These are phyloP conservation scores for Aspergillus kassunensis DNA, from an alignment of 495 filamentous ascomycete genomes.

Conservation along the genomic window DNA sequence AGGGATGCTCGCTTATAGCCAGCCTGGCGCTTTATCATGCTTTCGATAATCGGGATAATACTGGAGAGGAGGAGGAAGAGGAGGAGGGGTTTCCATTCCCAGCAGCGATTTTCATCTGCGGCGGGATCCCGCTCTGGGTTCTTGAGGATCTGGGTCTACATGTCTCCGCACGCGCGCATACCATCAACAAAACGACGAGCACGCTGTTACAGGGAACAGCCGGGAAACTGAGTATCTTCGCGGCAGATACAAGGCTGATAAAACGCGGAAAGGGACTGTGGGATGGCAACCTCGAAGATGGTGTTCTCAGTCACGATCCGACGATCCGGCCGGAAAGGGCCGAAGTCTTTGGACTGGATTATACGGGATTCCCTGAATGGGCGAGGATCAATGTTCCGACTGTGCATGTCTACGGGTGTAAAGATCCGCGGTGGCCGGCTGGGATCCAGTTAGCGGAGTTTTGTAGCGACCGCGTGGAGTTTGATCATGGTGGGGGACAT, in stretches of 20 bases:
- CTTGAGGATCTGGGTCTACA: slow-evolving; percentile 2
- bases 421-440: slow-evolving; percentile 12
- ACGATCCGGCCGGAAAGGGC: neutral
- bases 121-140: slow-evolving; percentile 1
- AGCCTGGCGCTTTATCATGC: slow-evolving; percentile 22
- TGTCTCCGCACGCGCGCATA: neutral
- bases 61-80: neutral
- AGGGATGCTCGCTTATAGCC: slow-evolving; percentile 51
- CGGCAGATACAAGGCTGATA: neutral
- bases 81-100: neutral
- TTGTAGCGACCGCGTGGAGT: neutral
- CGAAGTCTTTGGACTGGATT: slow-evolving; percentile 1
- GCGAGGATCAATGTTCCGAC: slow-evolving; percentile 11
- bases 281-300: neutral
- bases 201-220: neutral
- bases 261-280: neutral
- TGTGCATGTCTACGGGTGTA: slow-evolving; percentile 13
- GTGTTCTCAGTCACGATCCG: neutral
- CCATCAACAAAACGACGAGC: neutral
- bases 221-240: neutral
- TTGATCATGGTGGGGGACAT: slow-evolving; percentile 14
- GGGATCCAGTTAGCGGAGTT: slow-evolving; percentile 12
- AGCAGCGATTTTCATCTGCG: slow-evolving; percentile 13
- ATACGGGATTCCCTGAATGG: neutral
- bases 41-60: neutral